Evolutionary conservation across 495 filamentous ascomycete species (phyloP), one percentile per base, ranked within the genome.

Genomic region (Geopyxis carbonaria): DNA sequence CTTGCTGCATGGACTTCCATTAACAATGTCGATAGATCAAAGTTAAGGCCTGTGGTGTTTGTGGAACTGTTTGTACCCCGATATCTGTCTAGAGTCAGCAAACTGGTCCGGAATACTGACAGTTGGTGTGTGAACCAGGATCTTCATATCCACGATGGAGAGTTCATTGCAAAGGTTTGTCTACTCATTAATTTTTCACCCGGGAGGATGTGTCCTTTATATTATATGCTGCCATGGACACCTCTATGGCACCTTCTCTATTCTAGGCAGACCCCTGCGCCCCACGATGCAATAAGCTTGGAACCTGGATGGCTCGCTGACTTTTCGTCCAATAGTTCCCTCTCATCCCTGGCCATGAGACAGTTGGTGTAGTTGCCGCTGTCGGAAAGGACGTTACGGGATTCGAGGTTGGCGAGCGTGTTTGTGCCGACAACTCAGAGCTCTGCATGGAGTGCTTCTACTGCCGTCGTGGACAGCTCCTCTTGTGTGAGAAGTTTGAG

Each of bases 381-480:
- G 48, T 68, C 28, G 65, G 65, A 31, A 53, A 57, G 31, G 53
- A 70, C 42, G 76, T 80, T 35, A 71, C 70, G 46, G 68, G 61
- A 36, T 79, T 81, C 59, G 41, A 64, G 23, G 43, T 78, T 44
- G 75, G 76, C 15, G 75, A 81, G 40, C 70, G 74, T 46, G 75
- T 56, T 27, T 50, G 52, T 33, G 64, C 62, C 15, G 64, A 67
- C 40, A 69, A 69, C 51, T 67, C 64, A 5, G 76, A 80, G 58
- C 69, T 78, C 20, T 81, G 76, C 62, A 67, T 68, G 21, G 65
- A 72, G 45, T 81, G 76, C 59, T 78, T 76, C 65, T 79, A 80
- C 61, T 81, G 75, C 57, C 72, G 75, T 39, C 69, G 71, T 32
- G 76, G 76, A 22, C 63, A 78, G 43, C 66, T 70, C 31, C 58